phyloP scores from a whole-genome alignment of 2,329 filamentous ascomycete genomes.

The Apiospora aurea region DNA sequence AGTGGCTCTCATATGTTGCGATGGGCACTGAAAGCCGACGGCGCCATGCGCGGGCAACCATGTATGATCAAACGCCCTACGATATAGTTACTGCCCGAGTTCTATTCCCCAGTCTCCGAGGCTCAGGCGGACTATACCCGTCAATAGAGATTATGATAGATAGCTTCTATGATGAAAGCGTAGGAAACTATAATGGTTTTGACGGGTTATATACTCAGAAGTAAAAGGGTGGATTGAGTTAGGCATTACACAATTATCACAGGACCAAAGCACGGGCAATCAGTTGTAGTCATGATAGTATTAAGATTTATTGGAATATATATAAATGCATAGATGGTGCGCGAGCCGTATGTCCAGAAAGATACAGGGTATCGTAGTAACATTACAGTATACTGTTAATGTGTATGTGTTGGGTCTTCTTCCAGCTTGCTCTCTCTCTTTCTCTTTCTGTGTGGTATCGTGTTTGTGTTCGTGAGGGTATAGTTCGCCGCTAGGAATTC shows the following conservation, averaged over 20 bases:
- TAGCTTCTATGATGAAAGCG: background rate
- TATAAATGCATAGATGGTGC: background rate
- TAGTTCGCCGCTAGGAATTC: conserved; percentile 9
- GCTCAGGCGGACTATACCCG: background rate
- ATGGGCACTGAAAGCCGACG: background rate
- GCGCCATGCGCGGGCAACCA: background rate
- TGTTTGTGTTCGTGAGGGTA: conserved; percentile 13
- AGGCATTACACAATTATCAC: background rate
- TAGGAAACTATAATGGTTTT: no score
- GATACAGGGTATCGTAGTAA: conserved; percentile 8
- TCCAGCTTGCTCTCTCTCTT: background rate
- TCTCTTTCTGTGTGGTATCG: conserved; percentile 10
- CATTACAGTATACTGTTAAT: conserved; percentile 15
- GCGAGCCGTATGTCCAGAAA: conserved; percentile 8
- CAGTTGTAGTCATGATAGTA: background rate
- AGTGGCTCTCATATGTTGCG: background rate
- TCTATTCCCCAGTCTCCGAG: background rate
- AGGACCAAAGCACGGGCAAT: background rate
- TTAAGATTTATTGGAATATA: background rate
- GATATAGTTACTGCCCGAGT: background rate
- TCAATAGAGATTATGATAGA: no score
- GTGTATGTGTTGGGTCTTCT: background rate
- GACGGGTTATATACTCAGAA: background rate
- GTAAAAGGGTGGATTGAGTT: background rate
- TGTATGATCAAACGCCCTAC: background rate